Evolutionary conservation across 1,284 basidiomycete species (phyloP).

Genomic region (Pseudozyma sp.): DNA sequence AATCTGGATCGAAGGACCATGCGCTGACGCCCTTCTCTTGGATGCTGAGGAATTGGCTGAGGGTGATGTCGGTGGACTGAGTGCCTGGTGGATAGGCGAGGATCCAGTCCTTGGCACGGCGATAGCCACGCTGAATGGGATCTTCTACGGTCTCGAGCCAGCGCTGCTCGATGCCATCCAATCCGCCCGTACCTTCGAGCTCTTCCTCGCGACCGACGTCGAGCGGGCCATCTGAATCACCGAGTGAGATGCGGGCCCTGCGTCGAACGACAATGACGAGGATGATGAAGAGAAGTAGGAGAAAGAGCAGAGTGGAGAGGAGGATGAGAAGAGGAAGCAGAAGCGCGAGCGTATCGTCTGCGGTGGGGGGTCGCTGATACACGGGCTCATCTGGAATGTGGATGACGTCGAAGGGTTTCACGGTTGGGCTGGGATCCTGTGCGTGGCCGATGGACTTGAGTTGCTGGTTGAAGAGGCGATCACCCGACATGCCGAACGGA

Average conservation of each 20-base stretch:
- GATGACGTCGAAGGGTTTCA: slow-evolving; percentile 27
- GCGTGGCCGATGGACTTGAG: slow-evolving; percentile 43
- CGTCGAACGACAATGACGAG: slow-evolving; percentile 61
- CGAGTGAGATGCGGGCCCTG: slow-evolving; percentile 72
- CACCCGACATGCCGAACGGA: slow-evolving; percentile 38
- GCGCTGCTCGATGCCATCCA: slow-evolving; percentile 87
- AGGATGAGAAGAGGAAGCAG: slow-evolving; percentile 78
- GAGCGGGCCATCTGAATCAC: slow-evolving; percentile 89
- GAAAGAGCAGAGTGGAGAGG: slow-evolving; percentile 88
- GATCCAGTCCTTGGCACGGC: slow-evolving; percentile 84
- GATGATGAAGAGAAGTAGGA: slow-evolving; percentile 71
- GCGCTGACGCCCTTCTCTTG: slow-evolving; percentile 69
- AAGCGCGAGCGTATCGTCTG: slow-evolving; percentile 57
- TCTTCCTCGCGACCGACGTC: slow-evolving; percentile 84
- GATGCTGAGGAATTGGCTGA: slow-evolving; percentile 67
- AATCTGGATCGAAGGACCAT: slow-evolving; percentile 67
- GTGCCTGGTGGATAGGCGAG: slow-evolving; percentile 46
- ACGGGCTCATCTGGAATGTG: slow-evolving; percentile 35
- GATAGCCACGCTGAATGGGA: slow-evolving; percentile 78
- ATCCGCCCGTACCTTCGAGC: slow-evolving; percentile 85
- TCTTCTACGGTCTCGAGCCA: slow-evolving; percentile 90
- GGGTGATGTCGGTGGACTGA: slow-evolving; percentile 66
- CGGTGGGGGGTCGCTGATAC: slow-evolving; percentile 41
- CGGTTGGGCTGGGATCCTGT: slow-evolving; percentile 34
- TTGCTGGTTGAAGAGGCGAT: slow-evolving; percentile 42